These are phyloP conservation scores for Tetratostichococcus sp. DNA, from an alignment of 139 green algal genomes.

Conservation along the genomic window DNA sequence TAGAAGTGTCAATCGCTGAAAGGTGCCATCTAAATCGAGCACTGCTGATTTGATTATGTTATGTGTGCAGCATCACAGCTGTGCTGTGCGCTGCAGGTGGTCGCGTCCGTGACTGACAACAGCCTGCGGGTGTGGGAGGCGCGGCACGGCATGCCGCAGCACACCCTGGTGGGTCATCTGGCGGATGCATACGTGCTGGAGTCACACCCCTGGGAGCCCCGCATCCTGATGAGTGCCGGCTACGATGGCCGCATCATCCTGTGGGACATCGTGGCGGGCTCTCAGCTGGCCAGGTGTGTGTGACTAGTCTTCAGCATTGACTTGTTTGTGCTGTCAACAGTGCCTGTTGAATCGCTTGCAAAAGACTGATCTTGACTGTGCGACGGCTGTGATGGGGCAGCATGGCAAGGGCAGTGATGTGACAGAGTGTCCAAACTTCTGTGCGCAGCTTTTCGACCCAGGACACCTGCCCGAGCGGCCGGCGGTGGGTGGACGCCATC, in stretches of 20 bases:
- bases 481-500: constrained; percentile 51
- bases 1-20: too few species aligned
- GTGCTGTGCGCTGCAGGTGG: constrained; percentile 34
- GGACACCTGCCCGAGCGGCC: constrained; percentile 39
- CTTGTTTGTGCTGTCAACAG: too few species aligned
- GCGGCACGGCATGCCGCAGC: constrained; percentile 20
- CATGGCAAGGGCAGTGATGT: too few species aligned
- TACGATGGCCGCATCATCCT: constrained; percentile 69
- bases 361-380: too few species aligned
- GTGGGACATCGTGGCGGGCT: constrained; percentile 57
- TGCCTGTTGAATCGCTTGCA: too few species aligned
- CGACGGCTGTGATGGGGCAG: too few species aligned
- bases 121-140: constrained; percentile 51
- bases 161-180: constrained; percentile 40
- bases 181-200: constrained; percentile 59
- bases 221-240: constrained; percentile 56
- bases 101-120: constrained; percentile 49
- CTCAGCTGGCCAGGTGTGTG: constrained; percentile 33
- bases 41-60: too few species aligned
- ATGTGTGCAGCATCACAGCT: too few species aligned
- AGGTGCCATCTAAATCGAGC: too few species aligned
- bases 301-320: too few species aligned
- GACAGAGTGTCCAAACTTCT: not conserved
- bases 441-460: constrained; percentile 44
- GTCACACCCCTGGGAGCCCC: constrained; percentile 56